Percentiles rank a stretch among this genome's conserved stretches.
phyloP scores from a whole-genome alignment of 2,329 filamentous ascomycete genomes.

The Pestalotiopsis sp. region DNA sequence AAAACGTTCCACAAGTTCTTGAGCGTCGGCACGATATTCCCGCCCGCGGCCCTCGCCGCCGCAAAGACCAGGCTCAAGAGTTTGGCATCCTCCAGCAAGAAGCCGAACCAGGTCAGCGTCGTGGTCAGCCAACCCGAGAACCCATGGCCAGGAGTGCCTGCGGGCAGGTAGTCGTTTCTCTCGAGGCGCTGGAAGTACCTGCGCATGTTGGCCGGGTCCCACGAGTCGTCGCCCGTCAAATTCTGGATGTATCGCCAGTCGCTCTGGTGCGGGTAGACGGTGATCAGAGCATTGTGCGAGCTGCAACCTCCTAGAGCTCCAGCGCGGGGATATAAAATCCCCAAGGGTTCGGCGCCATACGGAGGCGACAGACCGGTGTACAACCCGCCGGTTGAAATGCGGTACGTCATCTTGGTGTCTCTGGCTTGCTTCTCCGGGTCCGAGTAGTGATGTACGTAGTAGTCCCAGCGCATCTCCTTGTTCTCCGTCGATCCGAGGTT shows the following conservation, averaged over 20 bases:
- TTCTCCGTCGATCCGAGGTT: conserved; percentile 23
- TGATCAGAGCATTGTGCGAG: conserved; percentile 31
- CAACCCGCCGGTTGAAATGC: conserved; percentile 32
- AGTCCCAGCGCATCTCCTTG: conserved; percentile 49
- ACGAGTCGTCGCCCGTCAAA: conserved; percentile 43
- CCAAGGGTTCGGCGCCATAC: conserved; percentile 20
- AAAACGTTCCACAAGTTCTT: conserved; percentile 7
- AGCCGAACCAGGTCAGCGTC: conserved; percentile 38
- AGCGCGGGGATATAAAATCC: conserved; percentile 37
- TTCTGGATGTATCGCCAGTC: conserved; percentile 41
- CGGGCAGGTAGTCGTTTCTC: conserved; percentile 38
- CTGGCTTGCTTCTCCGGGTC: conserved; percentile 47
- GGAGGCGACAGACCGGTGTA: conserved; percentile 31
- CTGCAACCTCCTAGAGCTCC: conserved; percentile 36
- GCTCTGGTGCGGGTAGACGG: conserved; percentile 36
- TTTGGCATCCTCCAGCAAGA: conserved; percentile 45
- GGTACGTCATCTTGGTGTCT: conserved; percentile 50
- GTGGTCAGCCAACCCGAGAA: conserved; percentile 47
- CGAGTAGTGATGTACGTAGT: conserved; percentile 61
- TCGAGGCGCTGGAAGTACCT: conserved; percentile 42
- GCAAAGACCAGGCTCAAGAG: conserved; percentile 23
- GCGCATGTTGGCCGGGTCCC: conserved; percentile 41
- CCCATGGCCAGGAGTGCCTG: conserved; percentile 42
- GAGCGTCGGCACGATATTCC: conserved; percentile 7
- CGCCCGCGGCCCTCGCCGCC: conserved; percentile 5